These are phyloP conservation scores for Sporobolomyces roseus DNA, from an alignment of 768 basidiomycete genomes.

Conservation along the genomic window DNA sequence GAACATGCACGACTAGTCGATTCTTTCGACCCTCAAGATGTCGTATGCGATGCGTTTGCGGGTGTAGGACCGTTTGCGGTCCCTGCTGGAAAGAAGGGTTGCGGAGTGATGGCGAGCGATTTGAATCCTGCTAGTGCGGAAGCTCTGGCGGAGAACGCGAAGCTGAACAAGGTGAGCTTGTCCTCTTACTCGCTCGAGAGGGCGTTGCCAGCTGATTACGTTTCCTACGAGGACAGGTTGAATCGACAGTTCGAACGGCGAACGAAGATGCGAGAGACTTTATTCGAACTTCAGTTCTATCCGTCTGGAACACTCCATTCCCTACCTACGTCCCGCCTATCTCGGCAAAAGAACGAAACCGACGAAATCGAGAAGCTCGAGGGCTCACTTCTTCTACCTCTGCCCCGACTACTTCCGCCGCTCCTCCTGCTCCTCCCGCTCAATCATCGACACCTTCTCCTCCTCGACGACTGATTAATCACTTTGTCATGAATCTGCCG, in stretches of 20 bases:
- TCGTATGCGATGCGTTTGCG: constrained; percentile 90
- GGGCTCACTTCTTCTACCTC: constrained; percentile 6
- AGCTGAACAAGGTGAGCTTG: constrained; percentile 64
- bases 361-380: constrained; percentile 29
- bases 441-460: constrained; percentile 34
- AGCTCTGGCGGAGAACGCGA: constrained; percentile 69
- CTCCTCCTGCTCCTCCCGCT: background rate
- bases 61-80: constrained; percentile 96
- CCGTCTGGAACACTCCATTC: constrained; percentile 65
- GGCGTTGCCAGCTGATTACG: background rate
- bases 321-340: constrained; percentile 48
- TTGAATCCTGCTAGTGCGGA: constrained; percentile 82
- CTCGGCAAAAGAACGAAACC: constrained; percentile 17
- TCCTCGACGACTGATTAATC: constrained; percentile 62
- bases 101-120: constrained; percentile 77
- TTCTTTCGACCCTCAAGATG: constrained; percentile 63
- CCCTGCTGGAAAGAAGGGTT: constrained; percentile 88
- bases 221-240: constrained; percentile 60
- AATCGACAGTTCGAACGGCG: constrained; percentile 63
- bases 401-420: background rate
- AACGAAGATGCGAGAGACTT: constrained; percentile 85
- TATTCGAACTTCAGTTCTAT: constrained; percentile 61
- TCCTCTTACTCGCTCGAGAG: constrained; percentile 41
- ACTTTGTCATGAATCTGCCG: constrained; percentile 98
- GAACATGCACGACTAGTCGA: constrained; percentile 84